Base-by-base conservation (phyloP, 306 rosid genomes). In the Adenanthera pavonina region DNA sequence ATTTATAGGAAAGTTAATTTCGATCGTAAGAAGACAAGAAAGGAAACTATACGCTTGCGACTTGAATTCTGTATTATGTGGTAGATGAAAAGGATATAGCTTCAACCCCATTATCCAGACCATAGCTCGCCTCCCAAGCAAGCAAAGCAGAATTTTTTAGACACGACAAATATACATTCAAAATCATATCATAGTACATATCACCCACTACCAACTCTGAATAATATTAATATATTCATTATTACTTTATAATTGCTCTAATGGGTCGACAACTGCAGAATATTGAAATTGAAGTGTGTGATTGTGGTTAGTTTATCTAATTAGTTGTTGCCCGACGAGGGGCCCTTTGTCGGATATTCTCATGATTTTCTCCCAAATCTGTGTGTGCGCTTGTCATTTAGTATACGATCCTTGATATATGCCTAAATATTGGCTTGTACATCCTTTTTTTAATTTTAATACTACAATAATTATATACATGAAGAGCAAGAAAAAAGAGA, bases 171-270 rank as follows among this genome's bases (percentile, higher is more conserved):
- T 17, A 49, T 41, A 83, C 62, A 9, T 33, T 72, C 64, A 83
- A 83, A 72, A 83, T 78, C 72, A 72, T 64, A 83, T 78, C 72
- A 72, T 64, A 38, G 38, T 44, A 19, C 64, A 53, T n/a, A 75
- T 66, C 80, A 75, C 48, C 74, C 53, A 54, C 72, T 34, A 4
- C 49, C 65, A 1, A 73, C 77, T 36, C 36, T 52, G 15, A 54
- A 52, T 35, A 83, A 41, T 70, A 72, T 71, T 72, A 44, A 64
- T 20, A 52, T 17, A 59, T 15, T 75, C 83, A 78, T 70, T 8
- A 44, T 47, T 54, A 34, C 30, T 25, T 25, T 25, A 61, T 73
- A 78, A 73, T 44, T 73, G 41, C 51, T 20, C 65, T 66, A 66
- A 78, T 56, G 66, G 67, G 77, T 25, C 30, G 30, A 78, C 76